These are phyloP conservation scores for Chiua virens DNA, from an alignment of 768 basidiomycete species.

Conservation along the genomic window DNA sequence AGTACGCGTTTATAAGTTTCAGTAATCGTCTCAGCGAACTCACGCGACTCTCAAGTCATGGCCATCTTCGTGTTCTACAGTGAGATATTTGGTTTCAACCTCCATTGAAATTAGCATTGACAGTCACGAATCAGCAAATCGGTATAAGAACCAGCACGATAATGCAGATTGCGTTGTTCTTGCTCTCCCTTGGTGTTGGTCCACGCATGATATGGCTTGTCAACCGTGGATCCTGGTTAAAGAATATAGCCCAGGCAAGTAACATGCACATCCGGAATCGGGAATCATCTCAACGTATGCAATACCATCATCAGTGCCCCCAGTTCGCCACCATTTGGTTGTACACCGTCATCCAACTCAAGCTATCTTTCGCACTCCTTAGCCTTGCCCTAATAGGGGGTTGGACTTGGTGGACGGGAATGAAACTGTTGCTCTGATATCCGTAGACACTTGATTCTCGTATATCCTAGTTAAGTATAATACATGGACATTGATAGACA, in stretches of 20 bases:
- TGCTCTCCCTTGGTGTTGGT: slow-evolving; percentile 57
- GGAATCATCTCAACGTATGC: neutral
- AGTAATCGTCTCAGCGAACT: neutral
- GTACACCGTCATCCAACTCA: slow-evolving; percentile 69
- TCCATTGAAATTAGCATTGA: slow-evolving; percentile 1
- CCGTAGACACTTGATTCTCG: neutral
- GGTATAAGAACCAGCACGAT: slow-evolving; percentile 57
- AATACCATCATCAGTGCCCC: slow-evolving; percentile 51
- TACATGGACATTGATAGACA: neutral
- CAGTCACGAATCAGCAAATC: slow-evolving; percentile 41
- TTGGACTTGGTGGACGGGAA: slow-evolving; percentile 63
- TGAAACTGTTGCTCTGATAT: slow-evolving; percentile 43
- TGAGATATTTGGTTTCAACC: slow-evolving; percentile 8
- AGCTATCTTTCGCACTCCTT: slow-evolving; percentile 58
- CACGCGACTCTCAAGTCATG: slow-evolving; percentile 49
- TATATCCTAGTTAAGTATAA: neutral
- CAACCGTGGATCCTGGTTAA: slow-evolving; percentile 66
- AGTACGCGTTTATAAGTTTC: slow-evolving; percentile 47
- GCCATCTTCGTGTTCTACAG: slow-evolving; percentile 57
- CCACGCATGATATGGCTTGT: slow-evolving; percentile 69
- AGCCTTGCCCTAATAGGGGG: slow-evolving; percentile 52
- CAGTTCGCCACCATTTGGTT: slow-evolving; percentile 80
- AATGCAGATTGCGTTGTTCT: slow-evolving; percentile 59
- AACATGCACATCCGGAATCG: neutral
- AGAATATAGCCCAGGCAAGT: slow-evolving; percentile 72